Evolutionary conservation across 169 alveolate genomes (phyloP), one percentile per base, ranked within the genome.

Genomic region (Babesia gibsoni): DNA sequence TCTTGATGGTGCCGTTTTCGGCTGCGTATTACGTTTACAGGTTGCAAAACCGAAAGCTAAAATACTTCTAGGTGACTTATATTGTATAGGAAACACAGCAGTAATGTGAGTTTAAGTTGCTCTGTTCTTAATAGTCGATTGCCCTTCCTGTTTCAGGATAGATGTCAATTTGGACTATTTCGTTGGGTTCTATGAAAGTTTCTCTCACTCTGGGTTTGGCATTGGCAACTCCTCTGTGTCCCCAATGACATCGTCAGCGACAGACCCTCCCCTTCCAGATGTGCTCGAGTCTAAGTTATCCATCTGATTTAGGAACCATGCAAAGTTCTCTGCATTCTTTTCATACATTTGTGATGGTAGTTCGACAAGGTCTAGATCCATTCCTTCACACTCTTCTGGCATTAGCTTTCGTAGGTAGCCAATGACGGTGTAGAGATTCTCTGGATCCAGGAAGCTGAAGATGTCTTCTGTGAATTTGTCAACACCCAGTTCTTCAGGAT

Each of bases 241-340:
- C n/a, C n/a, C n/a, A n/a, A n/a, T n/a, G n/a, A n/a, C 5, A 22
- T 3, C 1, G 25, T 41, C 18, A 41, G 14, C 49, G 5, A 41
- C 1, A 41, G 49, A 22, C 49, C 9, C 2, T 4, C 18, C 18
- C 32, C 65, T 4, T 14, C 16, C 5, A 18, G 6, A 20, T 3
- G 16, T 12, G 8, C 22, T n/a, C 23, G 36, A 3, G 22, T 42
- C 81, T 39, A 42, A 27, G 30, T 7, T 66, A 35, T 70, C 22
- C 52, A 73, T 48, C 33, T 36, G 25, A 52, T 67, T 56, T 7
- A 77, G 63, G 74, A 66, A 77, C 85, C 85, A 77, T 22, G 25
- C 81, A 63, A 77, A 77, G 9, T 48, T 59, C 64, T 64, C 69
- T 25, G 59, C 65, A 22, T 67, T 66, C 64, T 63, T 42, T 29